Base-by-base conservation (phyloP, 2,329 filamentous ascomycete species). In the Daldinia eschscholtzii region DNA sequence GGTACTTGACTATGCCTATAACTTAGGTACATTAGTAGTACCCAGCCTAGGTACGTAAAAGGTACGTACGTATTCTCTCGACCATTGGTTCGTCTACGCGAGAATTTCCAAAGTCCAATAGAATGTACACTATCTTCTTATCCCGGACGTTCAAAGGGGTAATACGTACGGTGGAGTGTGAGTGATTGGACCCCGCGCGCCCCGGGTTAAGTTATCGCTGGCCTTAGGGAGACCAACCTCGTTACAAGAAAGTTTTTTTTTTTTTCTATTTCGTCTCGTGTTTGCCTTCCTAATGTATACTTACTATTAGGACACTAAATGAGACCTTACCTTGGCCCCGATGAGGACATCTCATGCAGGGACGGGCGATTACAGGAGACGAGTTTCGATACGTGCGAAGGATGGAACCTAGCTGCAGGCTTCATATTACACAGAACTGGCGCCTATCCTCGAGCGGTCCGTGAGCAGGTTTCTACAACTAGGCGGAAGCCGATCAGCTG, bases 321-420 rank as follows among this genome's bases (percentile, higher is more conserved):
- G n/a, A 52, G 41, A 48, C 37, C 42, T 61, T 46, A 39, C 53
- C 61, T 68, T 68, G 26, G 52, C 57, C 65, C 57, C 57, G 46
- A 59, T 44, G 57, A 64, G 61, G 48, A 28, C 42, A 46, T 53
- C 53, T 60, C 44, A 68, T 65, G 70, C 61, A 70, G 57, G 63
- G 56, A 70, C 70, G 67, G 70, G 52, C 70, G 67, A 71, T 71
- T 70, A 68, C 67, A 72, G 61, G 46, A 72, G 39, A 68, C 62
- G 58, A 52, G 39, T 52, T 57, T 64, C 67, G 70, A 70, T 71
- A 70, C 70, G 64, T 71, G 57, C 70, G 66, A 70, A 70, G 70
- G 64, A 68, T 68, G 65, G 46, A 37, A 57, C 61, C 44, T 35
- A 48, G 52, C 64, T 70, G 70, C 67, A 68, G 56, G 30, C 53